Base-by-base conservation (phyloP, 1,139 yeast species). In the Sugiyamaella sp. region DNA sequence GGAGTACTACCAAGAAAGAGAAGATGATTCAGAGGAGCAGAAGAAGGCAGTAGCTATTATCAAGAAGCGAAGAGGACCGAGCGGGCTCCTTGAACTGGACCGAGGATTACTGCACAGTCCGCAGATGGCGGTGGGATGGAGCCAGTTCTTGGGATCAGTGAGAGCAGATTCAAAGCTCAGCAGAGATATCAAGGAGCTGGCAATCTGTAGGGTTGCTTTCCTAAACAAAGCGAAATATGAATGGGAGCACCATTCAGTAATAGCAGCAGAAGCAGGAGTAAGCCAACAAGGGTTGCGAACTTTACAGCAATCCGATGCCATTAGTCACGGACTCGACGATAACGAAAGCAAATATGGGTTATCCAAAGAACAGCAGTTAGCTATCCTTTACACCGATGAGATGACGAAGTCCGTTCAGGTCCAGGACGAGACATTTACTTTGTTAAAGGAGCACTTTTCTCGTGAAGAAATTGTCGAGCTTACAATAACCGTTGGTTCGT, bases 101-200 rank as follows among this genome's bases (percentile, higher is more conserved):
- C 38, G 54, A 12, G 54, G 40, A 8, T 35, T 54, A 8, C 51
- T 54, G 4, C 54, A 38, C 17, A 16, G 52, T 3, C 57, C 57
- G 10, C 46, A 25, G 5, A 51, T 54, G 54, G 57, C 57, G 2
- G 51, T 24, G 1, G 57, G 54, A 20, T 54, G 54, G 54, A 51
- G 48, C 22, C 22, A 38, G 21, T 54, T 54, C 40, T 39, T 54
- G 17, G 57, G 52, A 20, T 38, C 54, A 9, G 51, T 54, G 12
- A 29, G 57, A 38, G 43, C 48, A 10, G 39, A 47, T 16, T 46
- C 54, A 9, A 42, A 44, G 22, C 40, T 54, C n/a, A 27, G 40
- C 22, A 27, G 38, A 33, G 54, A 46, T 35, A 27, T 54, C 20
- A 54, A 54, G 33, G 57, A 54, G 25, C n/a, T 54, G 33, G 54